Evolutionary conservation across 352 stramenopile species (phyloP).

Genomic region (Globisporangium barbulae): DNA sequence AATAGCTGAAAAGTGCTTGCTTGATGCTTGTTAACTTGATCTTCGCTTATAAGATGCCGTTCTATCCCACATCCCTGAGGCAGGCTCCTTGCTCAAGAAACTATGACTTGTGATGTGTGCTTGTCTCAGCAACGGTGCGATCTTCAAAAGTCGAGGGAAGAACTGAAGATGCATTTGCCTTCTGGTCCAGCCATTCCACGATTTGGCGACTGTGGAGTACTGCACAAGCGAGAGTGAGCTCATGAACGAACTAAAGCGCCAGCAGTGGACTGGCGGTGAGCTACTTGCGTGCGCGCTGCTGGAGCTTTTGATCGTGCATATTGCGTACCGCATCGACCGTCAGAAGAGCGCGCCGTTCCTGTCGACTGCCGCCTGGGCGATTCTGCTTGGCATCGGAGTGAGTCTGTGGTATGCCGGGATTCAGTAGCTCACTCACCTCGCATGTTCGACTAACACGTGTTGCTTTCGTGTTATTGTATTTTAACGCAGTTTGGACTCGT

Average conservation of each 20-base stretch:
- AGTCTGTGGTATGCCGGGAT: neutral
- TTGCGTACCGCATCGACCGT: constrained; percentile 62
- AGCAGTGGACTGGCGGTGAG: constrained; percentile 55
- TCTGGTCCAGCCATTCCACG: neutral
- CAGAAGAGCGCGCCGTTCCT: constrained; percentile 39
- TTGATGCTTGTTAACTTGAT: neutral
- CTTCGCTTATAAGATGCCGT: neutral
- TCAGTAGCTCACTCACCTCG: neutral
- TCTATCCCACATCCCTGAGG: neutral
- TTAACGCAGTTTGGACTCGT: constrained; percentile 33
- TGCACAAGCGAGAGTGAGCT: neutral
- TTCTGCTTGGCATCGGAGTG: constrained; percentile 36
- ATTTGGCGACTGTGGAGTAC: neutral
- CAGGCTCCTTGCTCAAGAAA: neutral
- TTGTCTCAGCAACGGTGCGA: neutral
- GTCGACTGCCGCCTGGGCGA: constrained; percentile 64
- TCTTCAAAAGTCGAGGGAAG: neutral
- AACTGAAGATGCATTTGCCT: no score
- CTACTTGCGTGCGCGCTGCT: constrained; percentile 62
- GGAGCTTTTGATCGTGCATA: constrained; percentile 57
- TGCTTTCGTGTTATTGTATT: neutral
- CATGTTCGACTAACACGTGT: neutral
- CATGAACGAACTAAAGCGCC: constrained; percentile 26
- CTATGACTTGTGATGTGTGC: neutral
- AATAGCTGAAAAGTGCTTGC: neutral